phyloP scores from a whole-genome alignment of 495 filamentous ascomycete species.

The Aspergillus affinis region DNA sequence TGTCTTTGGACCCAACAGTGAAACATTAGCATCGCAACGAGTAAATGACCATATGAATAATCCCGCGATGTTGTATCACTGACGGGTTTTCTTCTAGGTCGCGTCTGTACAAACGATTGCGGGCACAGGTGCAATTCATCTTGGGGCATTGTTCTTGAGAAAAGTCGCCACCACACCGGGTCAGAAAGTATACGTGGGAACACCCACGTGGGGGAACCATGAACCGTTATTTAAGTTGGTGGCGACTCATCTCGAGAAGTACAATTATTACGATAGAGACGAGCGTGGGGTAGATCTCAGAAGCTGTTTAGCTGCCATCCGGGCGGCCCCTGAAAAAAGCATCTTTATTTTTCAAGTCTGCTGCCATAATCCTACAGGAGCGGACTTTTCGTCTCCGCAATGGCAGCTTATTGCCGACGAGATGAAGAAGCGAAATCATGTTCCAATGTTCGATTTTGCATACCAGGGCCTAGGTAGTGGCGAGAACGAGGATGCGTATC shows the following conservation, averaged over 20 bases:
- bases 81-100: not conserved
- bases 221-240: conserved; percentile 16
- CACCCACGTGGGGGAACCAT: conserved; percentile 33
- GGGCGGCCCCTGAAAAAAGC: conserved; percentile 5
- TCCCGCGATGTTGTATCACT: not conserved
- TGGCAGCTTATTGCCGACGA: conserved; percentile 35
- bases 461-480: conserved; percentile 43
- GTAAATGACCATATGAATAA: not conserved
- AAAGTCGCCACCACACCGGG: not conserved
- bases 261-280: conserved; percentile 25
- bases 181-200: conserved; percentile 20
- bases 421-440: conserved; percentile 27
- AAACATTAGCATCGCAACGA: not conserved
- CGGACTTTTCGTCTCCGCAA: conserved; percentile 35
- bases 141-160: conserved; percentile 73
- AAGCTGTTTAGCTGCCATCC: conserved; percentile 10
- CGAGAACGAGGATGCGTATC: conserved; percentile 37
- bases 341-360: conserved; percentile 40
- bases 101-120: conserved; percentile 65
- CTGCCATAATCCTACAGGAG: conserved; percentile 45
- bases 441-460: conserved; percentile 43
- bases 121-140: conserved; percentile 76
- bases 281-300: conserved; percentile 11
- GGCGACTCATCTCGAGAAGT: conserved; percentile 13
- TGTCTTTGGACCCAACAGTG: not conserved